Evolutionary conservation across 2,329 filamentous ascomycete genomes (phyloP).

Genomic region (Acephala macrosclerotiorum): DNA sequence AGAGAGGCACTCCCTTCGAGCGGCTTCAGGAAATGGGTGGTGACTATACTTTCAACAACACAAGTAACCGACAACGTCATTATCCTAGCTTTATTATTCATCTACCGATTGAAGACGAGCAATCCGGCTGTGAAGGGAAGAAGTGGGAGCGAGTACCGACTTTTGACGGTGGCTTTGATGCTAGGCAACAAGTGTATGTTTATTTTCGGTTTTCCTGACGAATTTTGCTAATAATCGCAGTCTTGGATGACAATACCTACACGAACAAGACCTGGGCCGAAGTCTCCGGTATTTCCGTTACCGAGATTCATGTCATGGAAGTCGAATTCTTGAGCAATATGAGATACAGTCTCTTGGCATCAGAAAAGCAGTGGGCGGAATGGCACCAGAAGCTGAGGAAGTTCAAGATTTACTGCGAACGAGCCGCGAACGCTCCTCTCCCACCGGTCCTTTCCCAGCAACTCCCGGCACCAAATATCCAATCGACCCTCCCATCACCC

Average conservation of each 20-base stretch:
- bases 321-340: constrained; percentile 99
- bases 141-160: constrained; percentile 88
- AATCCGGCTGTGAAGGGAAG: constrained; percentile 91
- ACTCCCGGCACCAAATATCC: constrained; percentile 42
- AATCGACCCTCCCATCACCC: constrained; percentile 57
- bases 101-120: constrained; percentile 89
- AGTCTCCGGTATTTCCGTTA: constrained; percentile 91
- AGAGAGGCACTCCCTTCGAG: constrained; percentile 77
- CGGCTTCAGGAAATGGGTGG: constrained; percentile 93
- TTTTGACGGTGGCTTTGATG: constrained; percentile 96
- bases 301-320: constrained; percentile 98
- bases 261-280: constrained; percentile 99
- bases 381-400: constrained; percentile 86
- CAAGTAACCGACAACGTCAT: constrained; percentile 98
- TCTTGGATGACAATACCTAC: constrained; percentile 98
- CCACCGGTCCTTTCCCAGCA: constrained; percentile 37
- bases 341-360: constrained; percentile 90
- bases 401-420: constrained; percentile 73
- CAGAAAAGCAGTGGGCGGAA: constrained; percentile 82
- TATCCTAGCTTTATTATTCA: constrained; percentile 86
- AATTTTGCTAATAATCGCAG: constrained; percentile 50
- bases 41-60: constrained; percentile 88
- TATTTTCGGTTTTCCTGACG: background rate
- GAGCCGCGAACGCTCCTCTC: constrained; percentile 38
- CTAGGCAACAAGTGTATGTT: constrained; percentile 91